Evolutionary conservation across 495 filamentous ascomycete species (phyloP).

Genomic region (Antarctomyces pellizariae): DNA sequence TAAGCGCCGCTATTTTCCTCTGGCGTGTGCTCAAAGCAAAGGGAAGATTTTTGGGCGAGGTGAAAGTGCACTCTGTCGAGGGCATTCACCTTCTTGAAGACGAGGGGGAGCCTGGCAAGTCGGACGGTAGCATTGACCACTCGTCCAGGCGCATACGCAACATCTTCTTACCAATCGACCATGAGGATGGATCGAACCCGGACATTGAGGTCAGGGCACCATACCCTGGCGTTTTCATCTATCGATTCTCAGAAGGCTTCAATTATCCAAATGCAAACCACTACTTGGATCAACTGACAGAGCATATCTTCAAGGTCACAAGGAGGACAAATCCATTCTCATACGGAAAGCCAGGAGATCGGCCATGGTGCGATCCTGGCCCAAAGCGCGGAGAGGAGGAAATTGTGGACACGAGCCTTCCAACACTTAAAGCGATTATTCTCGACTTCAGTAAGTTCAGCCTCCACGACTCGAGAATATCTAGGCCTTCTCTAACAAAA

Average conservation of each 20-base stretch:
- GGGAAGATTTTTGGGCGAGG: slow-evolving; percentile 70
- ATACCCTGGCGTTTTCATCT: slow-evolving; percentile 91
- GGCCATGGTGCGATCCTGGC: slow-evolving; percentile 92
- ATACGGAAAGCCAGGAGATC: slow-evolving; percentile 48
- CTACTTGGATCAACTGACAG: slow-evolving; percentile 62
- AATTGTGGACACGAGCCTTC: slow-evolving; percentile 28
- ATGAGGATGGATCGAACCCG: slow-evolving; percentile 78
- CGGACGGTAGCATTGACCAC: slow-evolving; percentile 25
- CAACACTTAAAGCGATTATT: slow-evolving; percentile 76
- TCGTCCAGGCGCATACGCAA: slow-evolving; percentile 27
- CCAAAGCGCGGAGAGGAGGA: slow-evolving; percentile 33
- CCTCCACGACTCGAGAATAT: too few species aligned
- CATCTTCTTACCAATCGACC: slow-evolving; percentile 78
- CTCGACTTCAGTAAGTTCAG: slow-evolving; percentile 86
- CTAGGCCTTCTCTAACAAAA: too few species aligned
- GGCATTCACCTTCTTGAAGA: slow-evolving; percentile 56
- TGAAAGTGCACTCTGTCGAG: slow-evolving; percentile 76
- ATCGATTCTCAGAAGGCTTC: slow-evolving; percentile 89
- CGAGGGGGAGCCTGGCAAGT: slow-evolving; percentile 18
- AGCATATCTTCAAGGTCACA: slow-evolving; percentile 49
- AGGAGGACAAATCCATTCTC: slow-evolving; percentile 47
- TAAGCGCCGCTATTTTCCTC: slow-evolving; percentile 57
- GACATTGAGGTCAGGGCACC: slow-evolving; percentile 54
- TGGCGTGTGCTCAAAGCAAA: slow-evolving; percentile 68
- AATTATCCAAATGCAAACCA: slow-evolving; percentile 89